Base-by-base conservation (phyloP, 2,329 filamentous ascomycete species). In the Penicillium aurantiogriseum region DNA sequence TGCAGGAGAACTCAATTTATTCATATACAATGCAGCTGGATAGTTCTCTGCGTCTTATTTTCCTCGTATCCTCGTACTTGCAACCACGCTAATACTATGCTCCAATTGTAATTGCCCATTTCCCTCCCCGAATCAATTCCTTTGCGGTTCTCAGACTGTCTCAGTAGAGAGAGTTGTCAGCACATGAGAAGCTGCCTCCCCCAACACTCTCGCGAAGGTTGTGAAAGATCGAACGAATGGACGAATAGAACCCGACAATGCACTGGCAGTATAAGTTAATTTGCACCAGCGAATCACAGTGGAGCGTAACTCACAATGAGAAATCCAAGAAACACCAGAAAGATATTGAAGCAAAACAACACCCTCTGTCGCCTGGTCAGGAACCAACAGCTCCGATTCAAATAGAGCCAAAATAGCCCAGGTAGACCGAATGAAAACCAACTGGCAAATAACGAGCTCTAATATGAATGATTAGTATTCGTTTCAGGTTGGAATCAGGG, bases 391-490 rank as follows among this genome's bases (percentile, higher is more conserved):
- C 52, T 46, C 13, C 58, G 57, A 45, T 72, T 69, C 42, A 71
- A 21, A 55, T 65, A 63, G n/a, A 71, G 55, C 69, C 69, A 69
- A 55, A 72, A 70, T 19, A 69, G 49, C 10, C 65, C 70, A 13
- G 63, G 66, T 10, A 71, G 58, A 23, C 62, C 60, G 36, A 68
- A 80, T 43, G 81, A 84, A 70, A 88, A 88, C 85, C 86, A 88
- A 52, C 79, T 83, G 29, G 81, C 82, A 59, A 88, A 87, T 2
- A 87, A 69, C 1, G 85, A 79, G 42, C 75, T 79, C 62, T 70
- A 45, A 4, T 21, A 27, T 3, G 10, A 13, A 68, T 74, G 54
- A 29, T 62, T 29, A 67, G 58, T 36, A 35, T 29, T 33, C 15
- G 2, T 4, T 38, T 33, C 52, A 21, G 11, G n/a, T 8, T 23